These are phyloP conservation scores for Diaporthe humulicola DNA, from an alignment of 2,329 filamentous ascomycete genomes.

Conservation along the genomic window DNA sequence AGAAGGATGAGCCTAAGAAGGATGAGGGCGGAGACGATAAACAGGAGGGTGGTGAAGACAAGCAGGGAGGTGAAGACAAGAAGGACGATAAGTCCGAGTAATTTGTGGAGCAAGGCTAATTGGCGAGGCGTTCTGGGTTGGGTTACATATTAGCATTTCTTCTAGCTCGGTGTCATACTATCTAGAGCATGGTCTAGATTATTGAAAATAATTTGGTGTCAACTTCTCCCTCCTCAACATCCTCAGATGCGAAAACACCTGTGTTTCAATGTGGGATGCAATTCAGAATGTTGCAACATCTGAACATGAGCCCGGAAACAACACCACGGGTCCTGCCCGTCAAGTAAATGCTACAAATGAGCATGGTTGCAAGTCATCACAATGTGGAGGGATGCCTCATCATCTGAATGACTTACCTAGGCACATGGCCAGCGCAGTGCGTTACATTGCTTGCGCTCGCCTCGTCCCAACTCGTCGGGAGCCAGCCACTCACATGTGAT, in stretches of 20 bases:
- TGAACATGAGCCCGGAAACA: neutral
- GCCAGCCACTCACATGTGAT: constrained; percentile 6
- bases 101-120: neutral
- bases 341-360: neutral
- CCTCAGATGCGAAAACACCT: no score
- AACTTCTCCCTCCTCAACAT: rapidly evolving
- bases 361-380: neutral
- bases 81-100: constrained; percentile 36
- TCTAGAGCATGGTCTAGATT: neutral
- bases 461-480: constrained; percentile 6
- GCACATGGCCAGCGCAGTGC: neutral
- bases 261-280: neutral
- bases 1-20: constrained; percentile 35
- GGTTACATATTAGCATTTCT: constrained; percentile 17
- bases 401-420: neutral
- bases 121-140: constrained; percentile 28
- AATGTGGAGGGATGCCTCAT: neutral
- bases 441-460: neutral
- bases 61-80: constrained; percentile 34
- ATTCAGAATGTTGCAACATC: neutral
- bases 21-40: constrained; percentile 35
- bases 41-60: constrained; percentile 7
- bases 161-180: neutral
- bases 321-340: neutral
- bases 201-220: neutral